phyloP scores from a whole-genome alignment of 2,329 filamentous ascomycete species.

The Biscogniauxia marginata region DNA sequence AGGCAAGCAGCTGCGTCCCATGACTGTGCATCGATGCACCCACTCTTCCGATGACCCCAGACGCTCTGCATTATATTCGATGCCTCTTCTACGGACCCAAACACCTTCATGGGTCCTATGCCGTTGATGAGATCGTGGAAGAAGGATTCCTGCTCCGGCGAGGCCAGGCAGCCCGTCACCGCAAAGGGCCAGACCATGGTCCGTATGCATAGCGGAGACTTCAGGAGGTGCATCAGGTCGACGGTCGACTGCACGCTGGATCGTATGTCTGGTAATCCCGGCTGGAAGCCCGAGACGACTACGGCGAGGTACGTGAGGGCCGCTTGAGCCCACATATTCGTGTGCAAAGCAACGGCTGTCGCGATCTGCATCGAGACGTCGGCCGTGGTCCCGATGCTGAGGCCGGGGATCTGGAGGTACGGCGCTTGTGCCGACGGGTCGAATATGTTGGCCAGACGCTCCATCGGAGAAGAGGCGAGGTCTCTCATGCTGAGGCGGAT shows the following conservation, averaged over 20 bases:
- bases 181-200: conserved; percentile 31
- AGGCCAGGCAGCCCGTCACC: conserved; percentile 28
- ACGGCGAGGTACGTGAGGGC: conserved; percentile 26
- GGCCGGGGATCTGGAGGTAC: conserved; percentile 15
- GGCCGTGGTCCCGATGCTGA: conserved; percentile 14
- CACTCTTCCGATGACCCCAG: conserved; percentile 20
- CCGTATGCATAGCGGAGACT: conserved; percentile 22
- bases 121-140: conserved; percentile 19
- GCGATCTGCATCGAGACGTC: conserved; percentile 6
- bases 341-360: conserved; percentile 19
- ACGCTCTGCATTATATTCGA: conserved; percentile 22
- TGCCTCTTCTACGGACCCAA: conserved; percentile 26
- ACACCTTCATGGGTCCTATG: conserved; percentile 26
- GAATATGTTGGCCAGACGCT: conserved; percentile 5
- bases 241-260: conserved; percentile 20
- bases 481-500: conserved; percentile 12
- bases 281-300: conserved; percentile 24
- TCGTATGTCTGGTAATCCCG: conserved; percentile 19
- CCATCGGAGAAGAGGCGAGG: not conserved
- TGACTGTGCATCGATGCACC: conserved; percentile 14
- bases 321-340: conserved; percentile 29
- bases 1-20: conserved; percentile 29
- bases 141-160: conserved; percentile 21
- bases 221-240: conserved; percentile 18
- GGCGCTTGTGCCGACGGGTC: conserved; percentile 16